Base-by-base conservation (phyloP, 2,329 filamentous ascomycete species). In the Claviceps africana region DNA sequence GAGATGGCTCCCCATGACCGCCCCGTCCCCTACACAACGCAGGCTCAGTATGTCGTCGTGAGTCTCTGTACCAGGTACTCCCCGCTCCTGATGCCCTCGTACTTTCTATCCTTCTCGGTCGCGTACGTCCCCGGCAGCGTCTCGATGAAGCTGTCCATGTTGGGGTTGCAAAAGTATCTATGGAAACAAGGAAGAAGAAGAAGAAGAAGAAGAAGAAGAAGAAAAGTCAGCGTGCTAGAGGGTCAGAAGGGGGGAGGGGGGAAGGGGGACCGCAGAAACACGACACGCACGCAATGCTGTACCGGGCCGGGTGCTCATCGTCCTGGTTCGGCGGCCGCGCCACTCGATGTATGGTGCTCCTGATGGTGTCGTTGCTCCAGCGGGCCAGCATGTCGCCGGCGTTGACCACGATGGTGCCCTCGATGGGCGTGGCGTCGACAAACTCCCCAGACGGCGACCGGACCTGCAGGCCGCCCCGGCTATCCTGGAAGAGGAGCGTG, bases 361-460 rank as follows among this genome's bases (percentile, higher is more conserved):
- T 89, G 70, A 96, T 95, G 4, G 79, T 85, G 62, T 94, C 88
- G 62, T 96, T 96, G 57, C 85, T 88, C 90, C 89, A 95, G 50
- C 89, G 75, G 1, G 87, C 84, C 48, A 96, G 72, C 58, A 96
- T 65, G 64, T 96, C 90, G 1, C 89, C 90, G 0, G 89, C 89
- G 62, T 96, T 96, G 57, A 95, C 79, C 11, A 96, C 87, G 42
- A 93, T 84, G 0, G 88, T 89, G 51, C 82, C 83, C 37, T 81
- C 74, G 54, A 95, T 91, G 0, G 90, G 89, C 7, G 79, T 88
- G 1, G 87, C 90, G 61, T 95, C 81, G 40, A 95, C 81, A 61
- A 90, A 95, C 0, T 76, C 79, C 2, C 86, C 87, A 42, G 78
- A 83, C 0, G 88, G 88, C 48, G 82, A 85, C 60, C 81, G 77